Evolutionary conservation across 768 basidiomycete genomes (phyloP).

Genomic region (Termitomyces sp.): DNA sequence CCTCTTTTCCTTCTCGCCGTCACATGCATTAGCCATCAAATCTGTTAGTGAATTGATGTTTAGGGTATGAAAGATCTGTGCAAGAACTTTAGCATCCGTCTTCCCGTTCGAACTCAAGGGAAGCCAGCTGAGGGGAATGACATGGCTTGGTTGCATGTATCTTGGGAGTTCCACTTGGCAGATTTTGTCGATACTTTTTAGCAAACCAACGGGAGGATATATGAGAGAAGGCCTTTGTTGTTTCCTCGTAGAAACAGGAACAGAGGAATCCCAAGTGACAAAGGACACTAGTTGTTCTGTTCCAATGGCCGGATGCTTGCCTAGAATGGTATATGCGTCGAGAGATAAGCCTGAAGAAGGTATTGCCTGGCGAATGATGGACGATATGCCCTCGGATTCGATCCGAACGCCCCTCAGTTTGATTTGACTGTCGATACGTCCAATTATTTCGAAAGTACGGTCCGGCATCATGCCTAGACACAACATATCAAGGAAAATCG

Average conservation of each 20-base stretch:
- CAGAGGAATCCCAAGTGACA: conserved; percentile 32
- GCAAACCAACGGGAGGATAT: conserved; percentile 20
- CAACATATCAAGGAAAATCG: neutral
- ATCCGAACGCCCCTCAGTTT: conserved; percentile 51
- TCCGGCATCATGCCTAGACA: conserved; percentile 43
- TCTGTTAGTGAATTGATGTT: conserved; percentile 17
- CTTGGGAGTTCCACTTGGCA: conserved; percentile 37
- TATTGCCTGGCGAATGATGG: conserved; percentile 30
- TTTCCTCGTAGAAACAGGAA: conserved; percentile 32
- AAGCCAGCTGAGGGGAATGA: conserved; percentile 42
- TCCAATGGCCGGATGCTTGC: conserved; percentile 35
- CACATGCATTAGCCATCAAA: conserved; percentile 13
- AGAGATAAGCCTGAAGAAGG: conserved; percentile 18
- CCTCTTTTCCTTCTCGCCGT: conserved; percentile 7
- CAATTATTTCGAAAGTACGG: conserved; percentile 40
- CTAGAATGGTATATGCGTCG: conserved; percentile 36
- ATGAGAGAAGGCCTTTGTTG: conserved; percentile 15
- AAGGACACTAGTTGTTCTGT: conserved; percentile 42
- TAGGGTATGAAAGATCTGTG: conserved; percentile 21
- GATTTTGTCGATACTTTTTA: conserved; percentile 24
- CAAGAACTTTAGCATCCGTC: conserved; percentile 28
- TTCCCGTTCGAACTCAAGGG: conserved; percentile 37
- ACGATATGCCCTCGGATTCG: conserved; percentile 45
- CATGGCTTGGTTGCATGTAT: conserved; percentile 47
- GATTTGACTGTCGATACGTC: conserved; percentile 46